Evolutionary conservation across 2,329 filamentous ascomycete genomes (phyloP).

Genomic region (Ascochyta lentis): DNA sequence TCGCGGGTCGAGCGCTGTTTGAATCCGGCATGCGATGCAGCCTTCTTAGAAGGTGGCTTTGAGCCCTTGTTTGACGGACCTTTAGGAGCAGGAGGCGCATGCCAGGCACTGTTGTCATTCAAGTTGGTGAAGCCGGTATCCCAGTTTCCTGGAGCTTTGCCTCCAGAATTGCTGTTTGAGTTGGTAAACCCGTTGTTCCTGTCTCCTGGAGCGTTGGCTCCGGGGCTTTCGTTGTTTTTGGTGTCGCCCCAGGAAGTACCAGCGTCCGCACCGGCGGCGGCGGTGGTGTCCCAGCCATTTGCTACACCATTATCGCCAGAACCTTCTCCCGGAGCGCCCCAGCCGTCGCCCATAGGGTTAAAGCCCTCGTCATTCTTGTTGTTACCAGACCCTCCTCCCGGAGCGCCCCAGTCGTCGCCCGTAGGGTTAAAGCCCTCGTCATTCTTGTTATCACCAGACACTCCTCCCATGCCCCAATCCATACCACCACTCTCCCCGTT

Average conservation of each 20-base stretch:
- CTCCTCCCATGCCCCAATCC: too few species aligned
- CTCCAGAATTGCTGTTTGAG: background rate
- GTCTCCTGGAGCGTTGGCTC: background rate
- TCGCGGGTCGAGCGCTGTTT: background rate
- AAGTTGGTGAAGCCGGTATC: too few species aligned
- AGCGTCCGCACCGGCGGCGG: background rate
- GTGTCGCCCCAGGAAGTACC: too few species aligned
- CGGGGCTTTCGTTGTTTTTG: background rate
- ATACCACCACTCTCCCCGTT: background rate
- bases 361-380: background rate
- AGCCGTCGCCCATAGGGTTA: background rate
- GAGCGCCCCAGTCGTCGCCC: too few species aligned
- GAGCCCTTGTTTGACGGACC: background rate
- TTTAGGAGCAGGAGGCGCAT: background rate
- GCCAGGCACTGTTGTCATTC: background rate
- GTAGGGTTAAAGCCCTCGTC: background rate
- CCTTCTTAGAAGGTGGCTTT: slow-evolving; percentile 4
- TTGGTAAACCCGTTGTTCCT: background rate
- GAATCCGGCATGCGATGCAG: background rate
- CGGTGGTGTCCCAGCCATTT: background rate
- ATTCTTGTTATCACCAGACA: background rate
- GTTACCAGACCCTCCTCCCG: background rate
- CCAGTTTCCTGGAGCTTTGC: background rate
- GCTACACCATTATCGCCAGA: background rate
- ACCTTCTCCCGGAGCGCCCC: background rate